Conservation (phyloP, 345 rosid genomes). For the Mallotus nudiflorus region DNA sequence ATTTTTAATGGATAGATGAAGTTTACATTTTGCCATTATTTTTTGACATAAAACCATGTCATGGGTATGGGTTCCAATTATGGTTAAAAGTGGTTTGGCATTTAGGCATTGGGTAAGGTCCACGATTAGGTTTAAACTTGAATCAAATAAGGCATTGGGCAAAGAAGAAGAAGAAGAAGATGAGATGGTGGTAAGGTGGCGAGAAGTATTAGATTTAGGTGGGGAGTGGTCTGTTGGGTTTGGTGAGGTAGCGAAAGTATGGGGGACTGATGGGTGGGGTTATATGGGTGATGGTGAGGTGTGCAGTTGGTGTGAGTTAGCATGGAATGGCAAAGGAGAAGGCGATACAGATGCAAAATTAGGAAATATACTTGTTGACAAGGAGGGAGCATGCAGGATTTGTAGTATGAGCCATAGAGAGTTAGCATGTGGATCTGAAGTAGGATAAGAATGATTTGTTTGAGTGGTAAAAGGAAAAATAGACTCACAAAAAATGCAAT, state of each 20-base stretch:
- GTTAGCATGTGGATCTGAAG: background rate
- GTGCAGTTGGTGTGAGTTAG: no score
- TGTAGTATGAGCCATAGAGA: background rate
- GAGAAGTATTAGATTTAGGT: no score
- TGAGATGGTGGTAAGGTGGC: no score
- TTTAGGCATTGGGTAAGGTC: background rate
- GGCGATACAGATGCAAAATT: background rate
- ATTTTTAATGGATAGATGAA: background rate
- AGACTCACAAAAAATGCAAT: background rate
- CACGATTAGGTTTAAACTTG: background rate
- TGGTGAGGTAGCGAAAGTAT: no score
- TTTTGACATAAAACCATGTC: background rate
- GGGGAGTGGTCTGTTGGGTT: no score
- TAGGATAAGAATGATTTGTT: background rate
- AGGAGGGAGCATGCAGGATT: background rate
- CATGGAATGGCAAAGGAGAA: no score
- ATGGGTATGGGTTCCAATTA: background rate
- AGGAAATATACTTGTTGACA: background rate
- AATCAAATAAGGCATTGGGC: background rate
- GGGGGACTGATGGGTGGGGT: no score
- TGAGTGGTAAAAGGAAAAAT: background rate
- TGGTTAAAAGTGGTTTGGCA: background rate
- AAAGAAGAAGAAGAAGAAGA: background rate
- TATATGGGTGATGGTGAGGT: no score
- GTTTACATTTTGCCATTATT: background rate